Base-by-base conservation (phyloP, 495 filamentous ascomycete genomes). In the Aspergillus wentii region DNA sequence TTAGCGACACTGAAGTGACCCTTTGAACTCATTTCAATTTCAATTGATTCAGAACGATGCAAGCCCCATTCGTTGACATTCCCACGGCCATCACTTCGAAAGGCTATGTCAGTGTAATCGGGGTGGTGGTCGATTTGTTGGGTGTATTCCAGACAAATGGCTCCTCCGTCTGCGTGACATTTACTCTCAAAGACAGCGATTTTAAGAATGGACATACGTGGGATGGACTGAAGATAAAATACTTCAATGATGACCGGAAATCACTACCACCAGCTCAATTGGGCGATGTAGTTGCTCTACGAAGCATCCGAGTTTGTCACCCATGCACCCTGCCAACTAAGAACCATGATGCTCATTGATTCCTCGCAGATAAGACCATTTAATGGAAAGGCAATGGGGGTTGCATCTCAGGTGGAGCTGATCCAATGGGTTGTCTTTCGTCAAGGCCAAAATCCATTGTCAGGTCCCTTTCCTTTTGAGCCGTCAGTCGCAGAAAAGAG, bases 211-310 rank as follows among this genome's bases (percentile, higher is more conserved):
- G 38, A 10, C 48, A 53, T 25, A 35, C 30, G 27, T 61, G 65
- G 56, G 57, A 63, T 18, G 68, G 72, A 11, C 51, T 76, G 15
- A 73, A 64, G 45, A 46, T 76, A 40, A 73, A 65, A 31, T 76
- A 66, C 43, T 78, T 78, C 49, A 66, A 60, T 33, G 51, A 62
- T 10, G 48, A 58, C 20, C 47, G 57, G 22, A 51, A 35, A 20
- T 26, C 48, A 6, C 43, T 77, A 11, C 75, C 75, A 8, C 38
- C 43, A 27, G 48, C 68, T 21, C 28, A 57, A 14, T n/a, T 46
- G 8, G 58, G 68, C 9, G 74, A 77, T 51, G 69, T 76, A 29
- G 48, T 75, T 17, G 43, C 74, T 14, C 48, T 78, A 16, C 64
- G 64, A 26, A 49, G 55, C 10, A 35, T 75, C 11, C 54, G 52